Evolutionary conservation across 257 asterid genomes (phyloP).

Genomic region (Capsicum baccatum): DNA sequence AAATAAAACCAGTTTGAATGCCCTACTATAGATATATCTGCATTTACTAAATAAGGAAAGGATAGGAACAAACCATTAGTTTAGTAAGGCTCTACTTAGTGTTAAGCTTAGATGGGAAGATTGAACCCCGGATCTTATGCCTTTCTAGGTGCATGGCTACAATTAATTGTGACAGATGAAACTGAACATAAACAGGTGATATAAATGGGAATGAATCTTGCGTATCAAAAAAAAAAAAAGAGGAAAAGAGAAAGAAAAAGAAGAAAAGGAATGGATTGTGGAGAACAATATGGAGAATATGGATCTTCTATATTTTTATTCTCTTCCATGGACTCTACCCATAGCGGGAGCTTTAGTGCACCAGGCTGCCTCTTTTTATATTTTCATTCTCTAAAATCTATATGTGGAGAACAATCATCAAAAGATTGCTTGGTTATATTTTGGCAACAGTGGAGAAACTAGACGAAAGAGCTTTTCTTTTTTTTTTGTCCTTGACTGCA

Average conservation of each 20-base stretch:
- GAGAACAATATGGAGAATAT: slow-evolving; percentile 18
- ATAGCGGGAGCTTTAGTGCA: no score
- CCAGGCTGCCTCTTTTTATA: no score
- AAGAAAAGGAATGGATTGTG: neutral
- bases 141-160: slow-evolving; percentile 15
- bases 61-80: slow-evolving; percentile 13
- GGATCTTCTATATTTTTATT: neutral
- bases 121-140: neutral
- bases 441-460: slow-evolving; percentile 15
- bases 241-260: neutral
- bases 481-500: neutral
- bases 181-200: neutral
- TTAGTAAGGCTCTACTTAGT: neutral
- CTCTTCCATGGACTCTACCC: no score
- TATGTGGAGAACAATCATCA: slow-evolving; percentile 22
- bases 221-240: neutral
- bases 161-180: neutral
- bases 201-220: neutral
- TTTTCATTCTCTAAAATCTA: neutral
- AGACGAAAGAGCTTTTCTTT: neutral
- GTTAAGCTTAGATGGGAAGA: slow-evolving; percentile 23
- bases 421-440: neutral
- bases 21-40: neutral
- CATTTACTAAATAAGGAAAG: neutral
- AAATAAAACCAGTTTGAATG: neutral